A percentile compares a stretch with the other conserved stretches of the same genome.
These are phyloP conservation scores for Coemansia sp. DNA, from an alignment of 192 early-diverging fungal genomes.

Conservation along the genomic window DNA sequence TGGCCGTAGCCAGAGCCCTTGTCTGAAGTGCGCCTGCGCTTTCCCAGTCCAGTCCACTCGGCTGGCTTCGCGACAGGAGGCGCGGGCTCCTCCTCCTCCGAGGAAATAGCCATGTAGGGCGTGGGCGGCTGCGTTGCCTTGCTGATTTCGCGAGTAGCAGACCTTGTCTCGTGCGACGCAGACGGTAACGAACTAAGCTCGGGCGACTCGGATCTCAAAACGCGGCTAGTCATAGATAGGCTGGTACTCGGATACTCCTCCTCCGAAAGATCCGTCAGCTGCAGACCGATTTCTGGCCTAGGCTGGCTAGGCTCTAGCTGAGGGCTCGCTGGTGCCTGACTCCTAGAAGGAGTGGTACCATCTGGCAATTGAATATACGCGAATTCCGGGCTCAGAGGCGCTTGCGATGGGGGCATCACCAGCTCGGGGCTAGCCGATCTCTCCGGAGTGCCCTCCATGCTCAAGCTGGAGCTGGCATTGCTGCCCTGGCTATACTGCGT, in stretches of 20 bases:
- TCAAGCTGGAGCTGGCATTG: not conserved
- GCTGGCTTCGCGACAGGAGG: not conserved
- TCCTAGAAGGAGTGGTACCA: not conserved
- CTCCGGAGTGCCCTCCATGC: constrained; percentile 1
- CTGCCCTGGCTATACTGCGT: constrained; percentile 3
- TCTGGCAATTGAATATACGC: not conserved
- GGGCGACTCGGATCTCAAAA: constrained; percentile 3
- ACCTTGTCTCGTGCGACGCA: not conserved
- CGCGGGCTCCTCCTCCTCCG: not conserved
- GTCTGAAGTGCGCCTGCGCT: constrained; percentile 40
- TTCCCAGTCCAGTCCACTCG: constrained; percentile 26
- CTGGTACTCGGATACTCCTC: constrained; percentile 24
- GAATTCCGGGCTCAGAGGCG: not conserved
- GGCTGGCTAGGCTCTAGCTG: not conserved
- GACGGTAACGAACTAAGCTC: not conserved
- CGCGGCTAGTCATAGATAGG: not conserved
- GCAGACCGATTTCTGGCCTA: not conserved
- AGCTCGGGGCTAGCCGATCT: constrained; percentile 32
- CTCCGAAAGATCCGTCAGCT: not conserved
- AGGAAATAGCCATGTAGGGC: not conserved
- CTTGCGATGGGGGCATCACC: constrained; percentile 4
- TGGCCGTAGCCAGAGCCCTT: constrained; percentile 20
- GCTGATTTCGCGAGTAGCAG: not conserved
- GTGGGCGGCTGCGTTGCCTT: not conserved
- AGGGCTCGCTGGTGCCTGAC: not conserved